Base-by-base conservation (phyloP, 768 basidiomycete genomes). In the Clathrus columnatus region DNA sequence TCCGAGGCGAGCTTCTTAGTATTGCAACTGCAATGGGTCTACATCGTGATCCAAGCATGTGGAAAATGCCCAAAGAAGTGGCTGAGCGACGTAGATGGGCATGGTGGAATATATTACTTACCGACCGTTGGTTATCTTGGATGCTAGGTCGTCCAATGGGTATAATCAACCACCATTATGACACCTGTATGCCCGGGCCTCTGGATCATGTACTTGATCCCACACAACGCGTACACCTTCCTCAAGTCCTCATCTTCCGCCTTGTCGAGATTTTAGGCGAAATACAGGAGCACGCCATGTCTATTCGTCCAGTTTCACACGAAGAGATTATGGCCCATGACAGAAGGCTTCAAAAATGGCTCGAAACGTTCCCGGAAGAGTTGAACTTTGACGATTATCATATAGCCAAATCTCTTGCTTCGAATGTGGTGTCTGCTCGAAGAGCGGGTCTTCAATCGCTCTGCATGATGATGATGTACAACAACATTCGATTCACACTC, bases 111-210 rank as follows among this genome's bases (percentile, higher is more conserved):
- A 87, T 88, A 58, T 69, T 91, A 32, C 72, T 88, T 51, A 74
- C 90, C 28, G 89, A 91, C 71, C 75, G 87, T 60, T 91, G 89
- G 89, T 87, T 91, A 65, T 85, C 87, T 0, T 91, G 91, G 69
- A 78, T 89, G 77, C 87, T 91, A 66, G 90, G 89, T 16, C 76
- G 89, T 20, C 89, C 89, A 2, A 70, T 86, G 29, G 72, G 77
- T 26, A 83, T 91, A 54, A 81, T 85, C 3, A 83, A 87, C 4
- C 84, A 89, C 65, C 88, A 90, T 67, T 91, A 87, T 65, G 87
- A 91, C 65, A 91, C 88, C 0, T 83, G 80, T 60, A 72, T 89
- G 16, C 89, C 89, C 27, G 80, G 82, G 0, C 76, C 81, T 55
- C 81, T 79, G 62, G 82, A 86, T 58, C 77, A 84, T 3, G 71